Evolutionary conservation across 1,284 basidiomycete species (phyloP).

Genomic region (Ganoderma sp.): DNA sequence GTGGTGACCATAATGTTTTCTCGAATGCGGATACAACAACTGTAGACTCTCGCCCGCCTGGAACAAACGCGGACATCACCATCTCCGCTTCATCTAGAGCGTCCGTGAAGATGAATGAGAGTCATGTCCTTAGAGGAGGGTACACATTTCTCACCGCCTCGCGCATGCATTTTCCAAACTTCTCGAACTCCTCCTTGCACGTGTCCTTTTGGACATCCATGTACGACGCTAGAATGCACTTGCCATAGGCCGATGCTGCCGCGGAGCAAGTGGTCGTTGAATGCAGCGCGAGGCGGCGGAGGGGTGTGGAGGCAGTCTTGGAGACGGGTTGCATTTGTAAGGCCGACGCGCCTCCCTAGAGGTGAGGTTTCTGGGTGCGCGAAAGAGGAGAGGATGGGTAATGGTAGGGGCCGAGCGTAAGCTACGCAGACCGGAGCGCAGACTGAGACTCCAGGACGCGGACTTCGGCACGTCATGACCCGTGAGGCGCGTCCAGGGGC

Average conservation of each 20-base stretch:
- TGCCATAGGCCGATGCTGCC: constrained; percentile 77
- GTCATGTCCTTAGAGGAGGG: background rate
- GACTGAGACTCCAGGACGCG: background rate
- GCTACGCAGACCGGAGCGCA: background rate
- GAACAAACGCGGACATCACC: constrained; percentile 44
- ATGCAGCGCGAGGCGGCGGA: constrained; percentile 68
- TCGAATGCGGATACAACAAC: constrained; percentile 5
- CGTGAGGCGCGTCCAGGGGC: background rate
- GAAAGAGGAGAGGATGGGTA: background rate
- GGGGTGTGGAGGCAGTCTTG: constrained; percentile 47
- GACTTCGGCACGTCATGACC: background rate
- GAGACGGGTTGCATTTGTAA: background rate
- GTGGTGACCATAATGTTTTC: constrained; percentile 11
- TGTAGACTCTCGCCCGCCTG: constrained; percentile 11
- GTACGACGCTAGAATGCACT: constrained; percentile 78
- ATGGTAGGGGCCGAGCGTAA: background rate
- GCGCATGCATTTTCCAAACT: constrained; percentile 76
- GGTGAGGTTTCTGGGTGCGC: background rate
- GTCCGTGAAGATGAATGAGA: constrained; percentile 11
- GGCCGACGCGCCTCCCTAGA: background rate
- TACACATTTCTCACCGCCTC: constrained; percentile 54
- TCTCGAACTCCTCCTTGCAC: constrained; percentile 79
- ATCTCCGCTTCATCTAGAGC: constrained; percentile 70
- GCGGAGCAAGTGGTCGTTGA: constrained; percentile 72
- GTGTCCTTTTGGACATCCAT: constrained; percentile 78